Evolutionary conservation across 1,139 yeast species (phyloP).

Genomic region (Debaryomyces sp.): DNA sequence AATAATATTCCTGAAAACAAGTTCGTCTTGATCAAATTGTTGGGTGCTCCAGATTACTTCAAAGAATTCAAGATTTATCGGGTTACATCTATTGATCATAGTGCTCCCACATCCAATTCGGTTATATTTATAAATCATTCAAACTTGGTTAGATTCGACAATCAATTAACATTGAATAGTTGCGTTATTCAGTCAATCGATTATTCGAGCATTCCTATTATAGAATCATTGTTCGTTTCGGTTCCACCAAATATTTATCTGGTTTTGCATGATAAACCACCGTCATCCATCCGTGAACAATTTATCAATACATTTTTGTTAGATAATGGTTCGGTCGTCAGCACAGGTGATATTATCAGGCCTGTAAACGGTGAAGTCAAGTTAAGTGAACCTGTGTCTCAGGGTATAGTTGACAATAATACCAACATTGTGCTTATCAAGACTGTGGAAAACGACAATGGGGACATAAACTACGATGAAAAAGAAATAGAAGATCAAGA

Average conservation of each 20-base stretch:
- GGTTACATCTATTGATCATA: constrained; percentile 32
- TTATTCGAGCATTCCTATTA: constrained; percentile 26
- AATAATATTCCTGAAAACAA: constrained; percentile 15
- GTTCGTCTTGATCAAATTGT: constrained; percentile 37
- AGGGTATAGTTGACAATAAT: constrained; percentile 51
- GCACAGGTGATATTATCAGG: constrained; percentile 37
- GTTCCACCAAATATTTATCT: constrained; percentile 50
- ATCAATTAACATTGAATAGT: constrained; percentile 36
- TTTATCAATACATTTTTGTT: constrained; percentile 29
- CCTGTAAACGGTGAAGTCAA: constrained; percentile 53
- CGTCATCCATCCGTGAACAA: constrained; percentile 29
- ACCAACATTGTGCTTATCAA: constrained; percentile 60
- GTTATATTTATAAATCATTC: constrained; percentile 44
- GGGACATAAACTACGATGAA: constrained; percentile 10
- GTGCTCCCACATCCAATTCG: constrained; percentile 20
- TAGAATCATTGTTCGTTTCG: constrained; percentile 38
- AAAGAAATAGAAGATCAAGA: constrained; percentile 13
- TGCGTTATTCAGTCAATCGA: constrained; percentile 37
- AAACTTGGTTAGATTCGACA: constrained; percentile 32
- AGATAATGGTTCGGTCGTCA: constrained; percentile 34
- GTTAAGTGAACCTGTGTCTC: constrained; percentile 73
- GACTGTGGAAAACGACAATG: constrained; percentile 21
- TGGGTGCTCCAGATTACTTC: constrained; percentile 51
- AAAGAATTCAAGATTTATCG: constrained; percentile 37
- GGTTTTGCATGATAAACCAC: constrained; percentile 32